These are phyloP conservation scores for Leishmania arabica DNA, from an alignment of 208 protist genomes.

Conservation along the genomic window DNA sequence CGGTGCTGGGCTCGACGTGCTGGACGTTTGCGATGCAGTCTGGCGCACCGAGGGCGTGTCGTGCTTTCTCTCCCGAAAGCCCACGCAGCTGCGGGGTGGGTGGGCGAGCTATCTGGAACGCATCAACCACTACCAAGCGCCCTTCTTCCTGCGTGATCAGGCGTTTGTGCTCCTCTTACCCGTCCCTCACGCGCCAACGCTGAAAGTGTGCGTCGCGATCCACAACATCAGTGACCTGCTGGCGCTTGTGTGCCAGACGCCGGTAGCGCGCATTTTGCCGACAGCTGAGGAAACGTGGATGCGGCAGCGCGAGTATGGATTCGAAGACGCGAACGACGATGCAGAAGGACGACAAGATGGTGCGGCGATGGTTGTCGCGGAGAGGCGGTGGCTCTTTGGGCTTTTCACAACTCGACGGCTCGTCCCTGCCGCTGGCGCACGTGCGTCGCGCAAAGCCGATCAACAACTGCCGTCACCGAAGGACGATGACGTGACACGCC, in stretches of 20 bases:
- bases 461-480: background rate
- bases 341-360: background rate
- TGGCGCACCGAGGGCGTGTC: conserved; percentile 52
- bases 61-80: conserved; percentile 61
- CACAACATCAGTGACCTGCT: conserved; percentile 76
- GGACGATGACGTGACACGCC: conserved; percentile 17
- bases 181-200: conserved; percentile 57
- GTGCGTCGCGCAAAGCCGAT: background rate
- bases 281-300: conserved; percentile 51
- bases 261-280: conserved; percentile 36
- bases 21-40: conserved; percentile 49
- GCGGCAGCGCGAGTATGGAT: conserved; percentile 29
- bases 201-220: conserved; percentile 69
- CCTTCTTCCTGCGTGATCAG: conserved; percentile 62
- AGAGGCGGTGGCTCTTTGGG: conserved; percentile 42
- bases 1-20: conserved; percentile 26
- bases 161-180: conserved; percentile 66
- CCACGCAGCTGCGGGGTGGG: conserved; percentile 36
- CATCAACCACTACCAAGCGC: conserved; percentile 65
- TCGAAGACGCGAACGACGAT: conserved; percentile 18
- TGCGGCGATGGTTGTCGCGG: conserved; percentile 4
- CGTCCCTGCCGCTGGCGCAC: background rate
- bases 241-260: conserved; percentile 46
- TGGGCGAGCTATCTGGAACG: conserved; percentile 67
- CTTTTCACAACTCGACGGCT: conserved; percentile 29